Percentiles rank a stretch among this genome's conserved stretches.
These are phyloP conservation scores for Graphium sp. DNA, from an alignment of 2,329 filamentous ascomycete genomes.

Conservation along the genomic window DNA sequence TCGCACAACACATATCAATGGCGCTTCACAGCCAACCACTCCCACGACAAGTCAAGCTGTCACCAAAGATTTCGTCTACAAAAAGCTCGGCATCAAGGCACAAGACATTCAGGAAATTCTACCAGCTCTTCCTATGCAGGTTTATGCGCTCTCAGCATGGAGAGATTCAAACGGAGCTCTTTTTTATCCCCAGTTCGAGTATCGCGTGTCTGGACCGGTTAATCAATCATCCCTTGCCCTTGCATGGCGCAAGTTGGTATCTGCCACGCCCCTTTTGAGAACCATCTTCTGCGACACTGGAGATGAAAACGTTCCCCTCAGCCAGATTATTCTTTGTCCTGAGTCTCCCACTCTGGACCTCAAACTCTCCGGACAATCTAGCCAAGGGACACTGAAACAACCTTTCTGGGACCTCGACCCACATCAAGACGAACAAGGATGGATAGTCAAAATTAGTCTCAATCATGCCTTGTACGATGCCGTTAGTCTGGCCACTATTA, in stretches of 20 bases:
- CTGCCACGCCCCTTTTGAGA: constrained; percentile 45
- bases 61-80: neutral
- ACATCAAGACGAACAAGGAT: constrained; percentile 6
- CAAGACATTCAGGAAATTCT: constrained; percentile 37
- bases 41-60: neutral
- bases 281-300: constrained; percentile 44
- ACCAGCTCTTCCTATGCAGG: constrained; percentile 61
- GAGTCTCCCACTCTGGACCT: constrained; percentile 1
- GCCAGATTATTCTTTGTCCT: constrained; percentile 42
- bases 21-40: neutral
- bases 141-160: constrained; percentile 69
- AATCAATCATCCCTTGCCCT: constrained; percentile 22
- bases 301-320: constrained; percentile 27
- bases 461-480: constrained; percentile 86
- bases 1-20: neutral
- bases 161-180: constrained; percentile 45
- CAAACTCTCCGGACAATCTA: constrained; percentile 8
- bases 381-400: constrained; percentile 10
- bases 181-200: constrained; percentile 62
- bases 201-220: constrained; percentile 25
- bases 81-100: constrained; percentile 12
- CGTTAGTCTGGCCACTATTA: constrained; percentile 52
- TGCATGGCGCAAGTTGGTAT: constrained; percentile 46
- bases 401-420: constrained; percentile 1
- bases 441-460: constrained; percentile 37